Evolutionary conservation across 2,329 filamentous ascomycete genomes (phyloP).

Genomic region (Cladosporium sphaerospermum): DNA sequence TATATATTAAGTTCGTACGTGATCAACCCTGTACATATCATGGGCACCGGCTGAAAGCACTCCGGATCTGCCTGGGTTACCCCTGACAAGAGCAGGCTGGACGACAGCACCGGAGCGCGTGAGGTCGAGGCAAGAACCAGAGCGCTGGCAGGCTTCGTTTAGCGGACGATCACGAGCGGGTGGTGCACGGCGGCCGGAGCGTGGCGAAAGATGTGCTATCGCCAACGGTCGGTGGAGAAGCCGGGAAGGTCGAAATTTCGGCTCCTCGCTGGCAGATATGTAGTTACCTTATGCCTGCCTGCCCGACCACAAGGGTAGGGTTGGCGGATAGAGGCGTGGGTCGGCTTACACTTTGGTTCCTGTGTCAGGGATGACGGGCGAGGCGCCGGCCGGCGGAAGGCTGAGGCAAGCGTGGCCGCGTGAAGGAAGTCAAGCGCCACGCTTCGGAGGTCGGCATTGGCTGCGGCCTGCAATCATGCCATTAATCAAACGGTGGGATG

Average conservation of each 20-base stretch:
- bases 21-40: too few relatives aligned
- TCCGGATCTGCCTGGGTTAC: too few relatives aligned
- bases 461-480: background rate
- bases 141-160: background rate
- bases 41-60: too few relatives aligned
- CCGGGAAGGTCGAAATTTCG: slow-evolving; percentile 8
- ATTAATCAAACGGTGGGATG: too few relatives aligned
- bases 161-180: background rate
- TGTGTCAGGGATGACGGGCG: background rate
- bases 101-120: too few relatives aligned
- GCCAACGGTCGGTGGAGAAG: background rate
- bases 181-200: background rate
- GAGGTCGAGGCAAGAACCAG: too few relatives aligned
- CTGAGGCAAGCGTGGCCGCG: background rate
- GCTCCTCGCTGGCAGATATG: background rate
- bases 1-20: too few relatives aligned
- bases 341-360: too few relatives aligned
- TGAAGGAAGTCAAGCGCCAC: slow-evolving; percentile 1
- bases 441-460: background rate
- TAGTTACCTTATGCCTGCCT: background rate
- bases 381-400: slow-evolving; percentile 1
- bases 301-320: too few relatives aligned
- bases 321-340: too few relatives aligned
- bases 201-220: background rate
- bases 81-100: too few relatives aligned